Evolutionary conservation across 805 yeast genomes (phyloP), one percentile per base, ranked within the genome.

Genomic region (Myxozyma neotropica): DNA sequence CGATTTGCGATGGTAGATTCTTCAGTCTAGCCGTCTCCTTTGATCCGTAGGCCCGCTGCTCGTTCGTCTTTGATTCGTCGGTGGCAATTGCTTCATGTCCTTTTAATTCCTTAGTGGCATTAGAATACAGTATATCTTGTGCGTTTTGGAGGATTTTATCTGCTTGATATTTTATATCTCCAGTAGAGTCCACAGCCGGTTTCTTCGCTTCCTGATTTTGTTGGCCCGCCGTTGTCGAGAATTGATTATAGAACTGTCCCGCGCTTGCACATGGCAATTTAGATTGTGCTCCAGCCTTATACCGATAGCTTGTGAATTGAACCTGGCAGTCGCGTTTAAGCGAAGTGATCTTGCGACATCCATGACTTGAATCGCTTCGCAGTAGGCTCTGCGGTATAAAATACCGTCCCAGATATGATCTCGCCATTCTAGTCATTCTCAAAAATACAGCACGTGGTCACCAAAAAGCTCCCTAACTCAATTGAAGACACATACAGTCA

Each of bases 1-100:
- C 73, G 24, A 57, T 13, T 27, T 66, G 68, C 2, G 73, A 69
- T 4, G 74, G 74, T 45, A 71, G 62, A 36, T 65, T 55, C 42
- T 31, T 39, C 35, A 61, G 29, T n/a, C 26, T 17, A 23, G 39
- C 48, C 26, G 57, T 19, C 23, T 48, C 53, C 35, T 24, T 36
- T 7, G 53, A 48, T 13, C 43, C 35, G 24, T 48, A 48, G 8
- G 33, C 23, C 23, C 26, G n/a, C 6, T 21, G 24, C 35, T 48
- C 43, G 24, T 8, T 3, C 15, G 13, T n/a, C 43, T 21, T 31
- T 47, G 39, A n/a, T 10, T 42, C 27, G 15, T 12, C 29, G 10
- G 26, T 7, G 10, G 29, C 46, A 3, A 13, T 24, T 4, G 29
- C 6, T 2, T 6, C 27, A 12, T 6, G 4, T 8, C 40, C 29